These are phyloP conservation scores for Heliamphora pulchella DNA, from an alignment of 179 eudicot genomes.

Conservation along the genomic window DNA sequence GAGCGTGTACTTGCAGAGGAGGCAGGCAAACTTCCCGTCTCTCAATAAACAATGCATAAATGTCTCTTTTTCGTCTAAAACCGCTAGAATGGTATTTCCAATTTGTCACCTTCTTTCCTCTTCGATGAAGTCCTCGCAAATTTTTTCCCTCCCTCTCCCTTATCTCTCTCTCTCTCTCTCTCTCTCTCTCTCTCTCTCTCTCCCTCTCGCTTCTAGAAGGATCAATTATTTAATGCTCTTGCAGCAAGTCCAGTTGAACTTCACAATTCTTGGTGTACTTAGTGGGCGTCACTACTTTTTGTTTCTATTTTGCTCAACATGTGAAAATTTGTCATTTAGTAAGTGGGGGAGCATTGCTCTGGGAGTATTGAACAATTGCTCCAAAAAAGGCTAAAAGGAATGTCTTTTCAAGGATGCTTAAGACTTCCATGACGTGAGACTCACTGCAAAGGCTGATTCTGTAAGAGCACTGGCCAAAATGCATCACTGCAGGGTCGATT, in stretches of 20 bases:
- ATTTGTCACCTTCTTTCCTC: neutral
- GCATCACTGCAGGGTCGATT: neutral
- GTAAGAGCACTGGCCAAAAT: neutral
- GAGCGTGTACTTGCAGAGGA: neutral
- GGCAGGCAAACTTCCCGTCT: neutral
- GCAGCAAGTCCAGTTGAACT: too few relatives aligned
- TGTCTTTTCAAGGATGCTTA: neutral
- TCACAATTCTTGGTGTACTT: too few relatives aligned
- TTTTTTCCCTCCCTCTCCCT: neutral
- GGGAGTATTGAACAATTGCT: too few relatives aligned
- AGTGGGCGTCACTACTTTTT: too few relatives aligned
- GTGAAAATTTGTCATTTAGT: too few relatives aligned
- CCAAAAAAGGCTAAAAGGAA: neutral
- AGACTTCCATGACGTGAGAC: neutral
- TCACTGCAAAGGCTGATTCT: neutral
- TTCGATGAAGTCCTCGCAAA: neutral
- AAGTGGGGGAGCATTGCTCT: too few relatives aligned
- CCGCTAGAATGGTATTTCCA: neutral
- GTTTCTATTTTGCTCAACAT: too few relatives aligned
- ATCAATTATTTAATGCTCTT: too few relatives aligned
- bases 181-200: too few relatives aligned
- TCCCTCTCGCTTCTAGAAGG: neutral
- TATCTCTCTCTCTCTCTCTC: neutral
- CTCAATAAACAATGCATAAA: neutral
- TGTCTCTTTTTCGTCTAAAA: neutral